Conservation (phyloP, 164 flowering plant genomes). For the Aristolochia californica region DNA sequence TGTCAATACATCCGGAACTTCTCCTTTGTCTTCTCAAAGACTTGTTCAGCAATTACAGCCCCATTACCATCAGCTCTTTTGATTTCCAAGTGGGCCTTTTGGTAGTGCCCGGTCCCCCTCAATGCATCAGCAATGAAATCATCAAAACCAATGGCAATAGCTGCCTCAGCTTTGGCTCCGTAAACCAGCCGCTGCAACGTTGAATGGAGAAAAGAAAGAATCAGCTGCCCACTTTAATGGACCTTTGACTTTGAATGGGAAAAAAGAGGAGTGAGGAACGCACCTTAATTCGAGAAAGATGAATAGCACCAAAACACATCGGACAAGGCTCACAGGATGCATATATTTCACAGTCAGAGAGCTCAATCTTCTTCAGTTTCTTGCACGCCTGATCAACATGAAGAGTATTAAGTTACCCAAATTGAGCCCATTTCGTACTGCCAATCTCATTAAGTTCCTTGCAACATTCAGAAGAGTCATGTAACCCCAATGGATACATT, state of each 20-base stretch:
- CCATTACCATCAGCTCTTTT: slow-evolving; percentile 80
- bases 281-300: slow-evolving; percentile 90
- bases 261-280: neutral
- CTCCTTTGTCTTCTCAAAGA: slow-evolving; percentile 82
- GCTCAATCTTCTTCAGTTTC: slow-evolving; percentile 71
- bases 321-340: slow-evolving; percentile 98
- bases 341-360: slow-evolving; percentile 84
- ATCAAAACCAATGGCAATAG: slow-evolving; percentile 92
- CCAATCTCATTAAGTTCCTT: neutral
- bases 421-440: neutral
- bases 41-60: slow-evolving; percentile 83
- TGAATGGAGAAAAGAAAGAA: neutral
- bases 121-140: slow-evolving; percentile 96
- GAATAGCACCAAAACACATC: slow-evolving; percentile 98
- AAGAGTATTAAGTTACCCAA: neutral
- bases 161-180: slow-evolving; percentile 97
- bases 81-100: slow-evolving; percentile 79
- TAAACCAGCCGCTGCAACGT: slow-evolving; percentile 73
- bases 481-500: neutral
- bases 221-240: neutral
- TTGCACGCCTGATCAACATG: slow-evolving; percentile 63
- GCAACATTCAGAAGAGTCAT: too few relatives aligned
- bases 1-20: slow-evolving; percentile 65
- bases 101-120: slow-evolving; percentile 82
- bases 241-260: neutral